Percentiles rank a stretch among this genome's conserved stretches.
Conservation (phyloP, 2,329 filamentous ascomycete species). For the Myriangium duriaei region DNA sequence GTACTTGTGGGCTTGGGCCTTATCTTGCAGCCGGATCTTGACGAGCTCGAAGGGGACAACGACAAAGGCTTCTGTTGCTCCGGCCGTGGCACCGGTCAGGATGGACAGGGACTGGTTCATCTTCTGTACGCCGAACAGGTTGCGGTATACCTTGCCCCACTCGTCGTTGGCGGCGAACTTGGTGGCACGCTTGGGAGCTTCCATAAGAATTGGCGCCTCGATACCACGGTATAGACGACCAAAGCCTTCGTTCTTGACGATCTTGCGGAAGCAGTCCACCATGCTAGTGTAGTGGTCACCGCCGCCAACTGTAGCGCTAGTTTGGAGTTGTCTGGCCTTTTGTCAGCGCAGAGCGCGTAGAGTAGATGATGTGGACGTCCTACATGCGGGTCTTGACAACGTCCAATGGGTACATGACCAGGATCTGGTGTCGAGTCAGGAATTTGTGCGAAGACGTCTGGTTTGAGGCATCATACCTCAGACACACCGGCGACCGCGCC, state of each 20-base stretch:
- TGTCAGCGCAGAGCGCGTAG: conserved; percentile 12
- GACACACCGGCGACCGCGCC: conserved; percentile 97
- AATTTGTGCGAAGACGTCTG: no score
- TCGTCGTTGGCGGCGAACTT: conserved; percentile 99
- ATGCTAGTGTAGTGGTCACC: conserved; percentile 91
- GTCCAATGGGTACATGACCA: conserved; percentile 84
- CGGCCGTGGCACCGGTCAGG: conserved; percentile 85
- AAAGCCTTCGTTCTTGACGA: conserved; percentile 84
- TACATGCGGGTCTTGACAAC: conserved; percentile 97
- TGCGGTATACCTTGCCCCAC: conserved; percentile 91
- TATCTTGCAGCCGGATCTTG: conserved; percentile 97
- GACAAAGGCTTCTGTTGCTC: conserved; percentile 90
- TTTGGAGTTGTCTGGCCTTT: conserved; percentile 65
- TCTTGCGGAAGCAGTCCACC: conserved; percentile 96
- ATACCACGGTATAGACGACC: conserved; percentile 94
- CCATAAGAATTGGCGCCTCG: conserved; percentile 91
- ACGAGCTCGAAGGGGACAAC: conserved; percentile 97
- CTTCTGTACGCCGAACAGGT: conserved; percentile 68
- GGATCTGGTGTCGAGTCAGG: conserved; percentile 13
- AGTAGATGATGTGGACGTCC: conserved; percentile 23
- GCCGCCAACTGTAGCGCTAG: conserved; percentile 51
- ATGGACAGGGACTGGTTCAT: conserved; percentile 88
- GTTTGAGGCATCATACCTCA: no score
- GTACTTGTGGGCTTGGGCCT: conserved; percentile 81
- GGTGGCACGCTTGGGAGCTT: conserved; percentile 86